Conservation (phyloP, 768 basidiomycete species). For the Phaeolepiota aurea region DNA sequence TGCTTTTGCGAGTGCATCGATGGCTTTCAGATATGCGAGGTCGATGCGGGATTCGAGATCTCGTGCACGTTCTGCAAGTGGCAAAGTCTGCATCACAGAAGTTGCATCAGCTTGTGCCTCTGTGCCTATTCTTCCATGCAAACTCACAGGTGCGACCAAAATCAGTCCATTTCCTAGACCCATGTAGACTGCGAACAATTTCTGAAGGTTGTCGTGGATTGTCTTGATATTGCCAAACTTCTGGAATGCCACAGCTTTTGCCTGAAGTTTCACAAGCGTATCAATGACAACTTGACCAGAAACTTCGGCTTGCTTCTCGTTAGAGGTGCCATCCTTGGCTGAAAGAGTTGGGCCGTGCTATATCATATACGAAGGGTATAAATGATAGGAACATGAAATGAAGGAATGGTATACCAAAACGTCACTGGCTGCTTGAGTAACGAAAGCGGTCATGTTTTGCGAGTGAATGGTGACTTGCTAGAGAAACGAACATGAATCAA, state of each 20-base stretch:
- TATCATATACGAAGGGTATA: background rate
- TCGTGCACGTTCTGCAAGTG: background rate
- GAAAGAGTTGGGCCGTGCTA: background rate
- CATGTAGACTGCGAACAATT: background rate
- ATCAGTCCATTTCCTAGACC: background rate
- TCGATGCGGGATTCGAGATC: background rate
- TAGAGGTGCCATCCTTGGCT: background rate
- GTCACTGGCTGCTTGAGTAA: background rate
- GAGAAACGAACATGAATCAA: too few species aligned
- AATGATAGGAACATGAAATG: background rate
- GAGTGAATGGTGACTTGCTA: background rate
- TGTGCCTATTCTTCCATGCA: background rate
- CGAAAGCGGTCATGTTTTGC: background rate
- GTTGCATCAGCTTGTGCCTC: background rate
- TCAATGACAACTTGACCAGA: background rate
- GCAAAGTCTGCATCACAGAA: too few species aligned
- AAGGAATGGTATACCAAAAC: background rate
- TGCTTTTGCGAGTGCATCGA: background rate
- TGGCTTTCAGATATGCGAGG: background rate
- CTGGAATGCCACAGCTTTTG: background rate
- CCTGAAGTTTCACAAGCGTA: background rate
- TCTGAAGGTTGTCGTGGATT: background rate
- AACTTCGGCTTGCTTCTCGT: background rate
- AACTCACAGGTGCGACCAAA: background rate
- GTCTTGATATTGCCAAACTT: background rate